Evolutionary conservation across 2,329 filamentous ascomycete species (phyloP).

Genomic region (Chaetomiaceae sp.): DNA sequence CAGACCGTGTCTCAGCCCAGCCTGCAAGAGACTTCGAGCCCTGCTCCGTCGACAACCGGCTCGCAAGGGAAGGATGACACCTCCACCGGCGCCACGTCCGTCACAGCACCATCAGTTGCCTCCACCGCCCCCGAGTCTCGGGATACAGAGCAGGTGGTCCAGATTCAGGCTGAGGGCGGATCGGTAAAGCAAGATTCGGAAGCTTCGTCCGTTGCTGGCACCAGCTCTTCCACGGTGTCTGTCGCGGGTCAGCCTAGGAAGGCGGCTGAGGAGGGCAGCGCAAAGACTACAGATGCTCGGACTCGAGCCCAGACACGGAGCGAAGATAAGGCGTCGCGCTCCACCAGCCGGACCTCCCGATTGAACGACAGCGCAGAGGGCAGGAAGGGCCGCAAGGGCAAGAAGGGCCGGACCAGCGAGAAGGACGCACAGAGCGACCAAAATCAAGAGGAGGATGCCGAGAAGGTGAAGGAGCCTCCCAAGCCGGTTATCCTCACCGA

Average conservation of each 20-base stretch:
- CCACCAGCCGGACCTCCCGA: slow-evolving; percentile 60
- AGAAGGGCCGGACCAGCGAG: slow-evolving; percentile 52
- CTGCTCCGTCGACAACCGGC: slow-evolving; percentile 33
- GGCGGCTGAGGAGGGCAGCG: slow-evolving; percentile 16
- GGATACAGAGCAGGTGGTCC: slow-evolving; percentile 26
- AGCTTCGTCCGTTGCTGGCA: slow-evolving; percentile 26
- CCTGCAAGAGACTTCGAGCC: slow-evolving; percentile 28
- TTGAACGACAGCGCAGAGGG: slow-evolving; percentile 64
- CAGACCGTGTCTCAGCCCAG: slow-evolving; percentile 46
- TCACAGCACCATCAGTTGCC: slow-evolving; percentile 35
- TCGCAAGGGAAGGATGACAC: slow-evolving; percentile 34
- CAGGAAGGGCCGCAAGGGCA: slow-evolving; percentile 59
- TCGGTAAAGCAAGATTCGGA: slow-evolving; percentile 30
- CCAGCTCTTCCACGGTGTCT: slow-evolving; percentile 34
- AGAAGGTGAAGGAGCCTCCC: slow-evolving; percentile 51
- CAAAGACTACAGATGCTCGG: slow-evolving; percentile 18
- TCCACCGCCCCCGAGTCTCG: slow-evolving; percentile 35
- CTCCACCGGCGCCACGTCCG: slow-evolving; percentile 33
- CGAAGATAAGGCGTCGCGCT: slow-evolving; percentile 42
- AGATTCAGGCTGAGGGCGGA: slow-evolving; percentile 24
- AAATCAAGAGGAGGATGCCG: slow-evolving; percentile 47
- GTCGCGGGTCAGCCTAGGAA: slow-evolving; percentile 30
- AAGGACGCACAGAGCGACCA: slow-evolving; percentile 52
- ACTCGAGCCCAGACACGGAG: slow-evolving; percentile 9
- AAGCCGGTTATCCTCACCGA: slow-evolving; percentile 65